These are phyloP conservation scores for Naganishia kalamii DNA, from an alignment of 768 basidiomycete genomes.

Conservation along the genomic window DNA sequence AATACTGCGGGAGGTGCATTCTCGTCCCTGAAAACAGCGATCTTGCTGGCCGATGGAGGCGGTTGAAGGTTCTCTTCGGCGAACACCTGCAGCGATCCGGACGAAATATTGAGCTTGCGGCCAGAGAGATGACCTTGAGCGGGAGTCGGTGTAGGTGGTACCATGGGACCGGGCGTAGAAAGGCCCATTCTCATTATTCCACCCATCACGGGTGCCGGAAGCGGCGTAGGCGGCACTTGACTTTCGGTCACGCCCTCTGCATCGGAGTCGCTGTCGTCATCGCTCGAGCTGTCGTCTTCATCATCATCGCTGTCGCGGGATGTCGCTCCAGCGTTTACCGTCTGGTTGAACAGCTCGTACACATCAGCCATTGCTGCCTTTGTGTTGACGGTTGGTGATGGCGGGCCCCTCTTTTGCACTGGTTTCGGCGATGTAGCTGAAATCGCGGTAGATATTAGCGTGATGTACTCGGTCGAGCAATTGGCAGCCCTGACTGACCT, in stretches of 20 bases:
- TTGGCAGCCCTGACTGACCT: constrained; percentile 28
- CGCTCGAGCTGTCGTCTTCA: constrained; percentile 30
- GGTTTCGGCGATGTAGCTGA: constrained; percentile 35
- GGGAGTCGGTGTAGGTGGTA: constrained; percentile 47
- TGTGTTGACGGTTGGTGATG: constrained; percentile 82
- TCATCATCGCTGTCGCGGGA: constrained; percentile 21
- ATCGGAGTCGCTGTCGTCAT: constrained; percentile 39
- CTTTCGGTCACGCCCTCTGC: constrained; percentile 16
- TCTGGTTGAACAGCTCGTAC: constrained; percentile 83
- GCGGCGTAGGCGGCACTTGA: constrained; percentile 34
- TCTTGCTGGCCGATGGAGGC: neutral
- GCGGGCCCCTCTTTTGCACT: constrained; percentile 28
- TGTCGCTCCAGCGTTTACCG: constrained; percentile 43
- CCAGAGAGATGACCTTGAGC: constrained; percentile 33
- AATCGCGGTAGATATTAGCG: neutral
- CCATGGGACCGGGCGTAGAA: constrained; percentile 33
- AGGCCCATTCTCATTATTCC: constrained; percentile 27
- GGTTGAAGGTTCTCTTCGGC: constrained; percentile 14
- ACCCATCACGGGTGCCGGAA: constrained; percentile 30
- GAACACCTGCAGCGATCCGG: constrained; percentile 13
- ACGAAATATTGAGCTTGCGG: constrained; percentile 8
- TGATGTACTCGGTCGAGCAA: neutral
- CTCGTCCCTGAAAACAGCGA: constrained; percentile 22
- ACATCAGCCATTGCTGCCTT: constrained; percentile 91
- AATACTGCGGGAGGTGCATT: constrained; percentile 23